Base-by-base conservation (phyloP, 2,329 filamentous ascomycete species). In the Colletotrichum sp. region DNA sequence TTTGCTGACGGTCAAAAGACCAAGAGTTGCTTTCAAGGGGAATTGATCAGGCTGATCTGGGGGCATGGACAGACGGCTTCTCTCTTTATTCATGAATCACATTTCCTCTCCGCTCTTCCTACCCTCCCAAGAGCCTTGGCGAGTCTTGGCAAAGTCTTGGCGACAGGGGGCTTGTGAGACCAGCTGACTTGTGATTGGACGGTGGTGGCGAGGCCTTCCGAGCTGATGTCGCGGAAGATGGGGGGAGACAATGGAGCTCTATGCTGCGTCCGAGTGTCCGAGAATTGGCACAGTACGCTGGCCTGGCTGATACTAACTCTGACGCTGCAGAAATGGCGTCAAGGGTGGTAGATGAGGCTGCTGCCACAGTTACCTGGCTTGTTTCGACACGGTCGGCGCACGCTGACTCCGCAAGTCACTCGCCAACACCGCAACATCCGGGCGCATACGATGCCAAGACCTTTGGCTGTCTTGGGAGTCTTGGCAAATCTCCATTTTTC, bases 101-200 rank as follows among this genome's bases (percentile, higher is more conserved):
- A 75, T 75, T 75, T 73, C 74, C 74, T 75, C 58, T 75, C 74
- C 74, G 74, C 74, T 75, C 74, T 75, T 73, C 74, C 74, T 75
- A 69, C 64, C 64, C 65, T 75, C 56, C 64, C 28, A 69, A 69
- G 74, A 69, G 69, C 43, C 74, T 75, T 75, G 70, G 70, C 74
- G 70, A 73, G 69, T 58, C 74, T 75, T 75, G 70, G 70, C 74
- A 73, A 60, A 73, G 73, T 39, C 73, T 75, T 75, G 74, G 74
- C 74, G 70, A 73, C 74, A 28, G 64, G 70, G 71, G 64, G 74
- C 58, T 61, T 68, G 70, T 48, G 48, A 58, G 70, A 60, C 65
- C 58, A 66, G 58, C 27, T 52, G 64, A 39, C 48, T 8, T 61
- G 52, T 73, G 16, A 75, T 75, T 75, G 74, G 74, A 18, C 15